Evolutionary conservation across 2,329 filamentous ascomycete species (phyloP).

Genomic region (Aspergillus tamarii): DNA sequence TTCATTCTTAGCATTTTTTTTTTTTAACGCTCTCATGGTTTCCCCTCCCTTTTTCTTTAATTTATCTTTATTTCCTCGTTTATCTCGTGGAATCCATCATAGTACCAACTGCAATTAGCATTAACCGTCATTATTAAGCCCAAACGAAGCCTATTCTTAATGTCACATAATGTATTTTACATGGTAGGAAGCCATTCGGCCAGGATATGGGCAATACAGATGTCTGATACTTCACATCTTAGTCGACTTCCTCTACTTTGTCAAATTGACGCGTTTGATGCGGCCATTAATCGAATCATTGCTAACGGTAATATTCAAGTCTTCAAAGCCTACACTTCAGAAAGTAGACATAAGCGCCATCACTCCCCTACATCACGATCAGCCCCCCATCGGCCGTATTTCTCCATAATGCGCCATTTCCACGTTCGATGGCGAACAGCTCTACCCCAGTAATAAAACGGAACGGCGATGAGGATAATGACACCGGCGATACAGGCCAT

Average conservation of each 20-base stretch:
- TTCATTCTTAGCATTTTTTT: background rate
- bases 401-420: background rate
- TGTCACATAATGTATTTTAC: background rate
- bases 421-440: background rate
- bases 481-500: slow-evolving; percentile 8
- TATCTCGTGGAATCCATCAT: background rate
- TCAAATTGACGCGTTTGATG: background rate
- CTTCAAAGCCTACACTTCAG: background rate
- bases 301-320: too few species aligned
- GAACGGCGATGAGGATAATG: background rate
- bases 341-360: background rate
- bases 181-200: background rate
- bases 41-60: background rate
- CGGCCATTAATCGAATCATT: too few species aligned
- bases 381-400: background rate
- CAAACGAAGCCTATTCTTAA: background rate
- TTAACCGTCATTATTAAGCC: background rate
- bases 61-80: background rate
- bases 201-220: background rate
- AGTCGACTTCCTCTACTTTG: background rate
- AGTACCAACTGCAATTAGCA: background rate
- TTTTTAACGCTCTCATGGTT: background rate
- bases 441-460: background rate
- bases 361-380: background rate
- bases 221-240: background rate